Evolutionary conservation across 495 filamentous ascomycete species (phyloP), one percentile per base, ranked within the genome.

Genomic region (Trichoderma gamsii): DNA sequence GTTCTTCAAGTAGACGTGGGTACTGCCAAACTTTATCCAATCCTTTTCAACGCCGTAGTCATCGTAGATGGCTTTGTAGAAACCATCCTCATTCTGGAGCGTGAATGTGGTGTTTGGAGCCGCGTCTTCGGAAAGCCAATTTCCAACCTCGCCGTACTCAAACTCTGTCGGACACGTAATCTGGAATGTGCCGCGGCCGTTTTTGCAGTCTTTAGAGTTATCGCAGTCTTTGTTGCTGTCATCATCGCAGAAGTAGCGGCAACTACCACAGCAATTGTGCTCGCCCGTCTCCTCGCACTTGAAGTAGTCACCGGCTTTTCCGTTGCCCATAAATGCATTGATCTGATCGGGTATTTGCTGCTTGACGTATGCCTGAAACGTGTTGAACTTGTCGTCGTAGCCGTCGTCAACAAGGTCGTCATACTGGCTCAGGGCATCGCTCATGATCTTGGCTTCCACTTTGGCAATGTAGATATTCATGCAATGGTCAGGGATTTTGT

Each of bases 341-440:
- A 65, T 65, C 63, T 65, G 63, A 38, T 11, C 35, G 12, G 63
- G 63, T 3, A 65, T n/a, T 27, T 65, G 63, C 35, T 41, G 12
- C 23, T 15, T 38, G 13, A 38, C 29, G 35, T 65, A 65, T 12
- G 9, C 16, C 49, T 56, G 25, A 61, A 12, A 67, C 13, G 12
- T 67, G 5, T 61, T 61, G 25, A 67, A 56, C 46, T 67, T 51
- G 44, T 59, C 49, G 63, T 65, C 63, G 35, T 65, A 65, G 63
- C 35, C 29, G 63, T 41, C 25, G 35, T 65, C 63, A 13, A 65
- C 38, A 38, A 65, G 63, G 35, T 65, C 63, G 9, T 56, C 23
- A 51, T 52, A 59, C 32, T 59, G 59, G 13, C 29, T 59, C 21
- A 49, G 27, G 12, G 46, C 29, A n/a, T 59, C 49, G 12, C 41